Evolutionary conservation across 352 stramenopile species (phyloP).

Genomic region (Elongisporangium prolatum): DNA sequence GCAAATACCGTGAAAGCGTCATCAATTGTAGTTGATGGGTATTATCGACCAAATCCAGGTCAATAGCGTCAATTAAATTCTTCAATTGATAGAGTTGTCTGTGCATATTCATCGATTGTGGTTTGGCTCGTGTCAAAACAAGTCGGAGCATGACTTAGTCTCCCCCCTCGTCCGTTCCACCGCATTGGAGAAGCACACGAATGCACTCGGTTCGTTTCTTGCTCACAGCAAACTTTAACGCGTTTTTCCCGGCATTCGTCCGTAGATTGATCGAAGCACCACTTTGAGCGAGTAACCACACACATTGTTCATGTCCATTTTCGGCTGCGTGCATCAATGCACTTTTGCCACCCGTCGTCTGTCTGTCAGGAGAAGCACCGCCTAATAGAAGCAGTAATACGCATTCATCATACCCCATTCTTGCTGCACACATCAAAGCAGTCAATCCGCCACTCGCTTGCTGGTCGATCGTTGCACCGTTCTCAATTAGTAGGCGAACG

Average conservation of each 20-base stretch:
- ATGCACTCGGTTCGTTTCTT: not conserved
- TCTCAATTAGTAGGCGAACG: not conserved
- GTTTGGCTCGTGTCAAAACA: too few relatives aligned
- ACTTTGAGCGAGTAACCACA: constrained; percentile 7
- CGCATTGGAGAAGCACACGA: not conserved
- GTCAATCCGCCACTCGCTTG: not conserved
- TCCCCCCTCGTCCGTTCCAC: not conserved
- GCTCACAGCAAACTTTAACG: not conserved
- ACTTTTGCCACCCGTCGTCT: not conserved
- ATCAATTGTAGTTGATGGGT: too few relatives aligned
- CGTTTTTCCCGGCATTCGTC: constrained; percentile 1
- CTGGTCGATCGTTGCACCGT: not conserved
- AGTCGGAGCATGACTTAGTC: too few relatives aligned
- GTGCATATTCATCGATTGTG: too few relatives aligned
- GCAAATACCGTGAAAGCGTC: too few relatives aligned
- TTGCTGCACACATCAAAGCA: not conserved
- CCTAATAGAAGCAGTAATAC: not conserved
- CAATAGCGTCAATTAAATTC: too few relatives aligned
- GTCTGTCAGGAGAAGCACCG: not conserved
- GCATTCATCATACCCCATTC: not conserved
- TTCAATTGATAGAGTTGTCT: too few relatives aligned
- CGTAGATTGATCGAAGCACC: constrained; percentile 5
- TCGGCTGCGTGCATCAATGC: constrained; percentile 11
- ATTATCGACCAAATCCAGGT: too few relatives aligned
- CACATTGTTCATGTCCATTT: constrained; percentile 3